Evolutionary conservation across 129 eudicot genomes (phyloP).

Genomic region (Chrysanthemum makinoi): DNA sequence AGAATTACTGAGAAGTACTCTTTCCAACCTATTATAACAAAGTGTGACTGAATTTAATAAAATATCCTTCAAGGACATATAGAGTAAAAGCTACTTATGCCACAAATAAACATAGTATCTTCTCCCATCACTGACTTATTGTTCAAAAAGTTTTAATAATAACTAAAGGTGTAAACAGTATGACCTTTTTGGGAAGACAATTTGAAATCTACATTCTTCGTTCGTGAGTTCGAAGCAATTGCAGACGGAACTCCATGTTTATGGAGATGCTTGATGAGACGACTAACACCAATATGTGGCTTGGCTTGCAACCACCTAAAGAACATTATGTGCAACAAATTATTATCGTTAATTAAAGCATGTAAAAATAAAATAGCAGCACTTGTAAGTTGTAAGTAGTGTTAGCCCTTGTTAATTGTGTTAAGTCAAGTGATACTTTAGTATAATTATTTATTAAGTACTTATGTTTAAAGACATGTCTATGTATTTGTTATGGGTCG

Average conservation of each 20-base stretch:
- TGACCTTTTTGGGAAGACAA: constrained; percentile 65
- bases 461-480: too few relatives aligned
- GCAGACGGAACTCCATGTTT: constrained; percentile 62
- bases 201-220: constrained; percentile 56
- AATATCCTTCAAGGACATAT: neutral
- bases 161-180: neutral
- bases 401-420: too few relatives aligned
- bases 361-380: neutral
- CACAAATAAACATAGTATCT: too few relatives aligned
- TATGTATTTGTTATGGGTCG: too few relatives aligned
- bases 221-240: constrained; percentile 77
- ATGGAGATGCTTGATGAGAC: constrained; percentile 76
- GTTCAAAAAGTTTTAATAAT: neutral
- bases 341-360: neutral
- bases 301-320: constrained; percentile 70
- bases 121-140: neutral
- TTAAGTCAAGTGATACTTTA: too few relatives aligned
- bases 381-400: neutral
- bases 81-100: neutral
- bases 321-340: neutral
- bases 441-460: too few relatives aligned
- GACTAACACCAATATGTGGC: constrained; percentile 85
- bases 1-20: constrained; percentile 61
- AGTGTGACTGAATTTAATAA: constrained; percentile 5
- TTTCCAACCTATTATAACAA: constrained; percentile 62